Evolutionary conservation across 1,284 basidiomycete genomes (phyloP), one percentile per base, ranked within the genome.

Genomic region (Cryptococcus sp.): DNA sequence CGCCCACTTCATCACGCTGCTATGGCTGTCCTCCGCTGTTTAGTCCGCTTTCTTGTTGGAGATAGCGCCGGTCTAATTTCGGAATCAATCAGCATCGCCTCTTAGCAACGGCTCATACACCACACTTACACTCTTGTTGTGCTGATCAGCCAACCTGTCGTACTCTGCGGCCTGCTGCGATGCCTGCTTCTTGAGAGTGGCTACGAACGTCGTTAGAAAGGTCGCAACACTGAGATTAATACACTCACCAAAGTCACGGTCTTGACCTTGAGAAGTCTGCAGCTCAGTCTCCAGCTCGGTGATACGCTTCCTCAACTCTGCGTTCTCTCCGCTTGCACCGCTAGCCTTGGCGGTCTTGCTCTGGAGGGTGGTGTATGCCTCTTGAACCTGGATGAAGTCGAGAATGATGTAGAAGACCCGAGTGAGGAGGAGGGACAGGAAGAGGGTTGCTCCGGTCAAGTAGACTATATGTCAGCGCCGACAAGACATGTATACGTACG

Each of bases 331-430:
- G 38, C 63, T 58, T 25, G 64, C 62, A n/a, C 68, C 64, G 40
- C 81, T 80, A 49, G 76, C 63, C 54, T 76, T 74, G 45, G 81
- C 77, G 43, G 80, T 76, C 81, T 84, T 81, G 68, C 86, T 84
- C 82, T 93, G 91, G 60, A 95, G 79, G 65, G 89, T 86, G 29
- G 86, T 86, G 71, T 91, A 91, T 70, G 91, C 86, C 70, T 94
- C 93, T 78, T 95, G 91, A 2, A 87, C 85, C 68, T 91, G 86
- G 68, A 96, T 89, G 61, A 96, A 87, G 75, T 96, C 91, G 66
- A 93, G 86, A 55, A 91, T 85, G 74, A 97, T 90, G 79, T 88
- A 89, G 81, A 95, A 95, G 5, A 89, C 92, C 68, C 93, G 88
- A 8, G 92, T 89, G 65, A 97, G 87, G 68, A 96, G 89, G 54